Base-by-base conservation (phyloP, 1,139 yeast species). In the Pichia sp. region DNA sequence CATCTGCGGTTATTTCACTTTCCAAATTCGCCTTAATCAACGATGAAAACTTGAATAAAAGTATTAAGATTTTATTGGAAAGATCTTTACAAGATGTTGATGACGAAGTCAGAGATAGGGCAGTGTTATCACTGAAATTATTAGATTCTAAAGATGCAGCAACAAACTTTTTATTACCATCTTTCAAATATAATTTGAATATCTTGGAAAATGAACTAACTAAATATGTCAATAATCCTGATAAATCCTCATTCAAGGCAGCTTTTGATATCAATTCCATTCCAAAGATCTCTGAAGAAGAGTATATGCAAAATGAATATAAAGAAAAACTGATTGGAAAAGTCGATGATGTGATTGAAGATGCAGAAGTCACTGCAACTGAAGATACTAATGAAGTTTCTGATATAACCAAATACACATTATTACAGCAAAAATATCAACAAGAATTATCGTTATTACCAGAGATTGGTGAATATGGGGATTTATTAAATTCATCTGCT, bases 41-140 rank as follows among this genome's bases (percentile, higher is more conserved):
- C 41, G 84, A 86, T 55, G 88, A 85, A 49, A 77, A 79, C 16
- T 78, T 90, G 49, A 71, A 78, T 48, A 72, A 75, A 53, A 84
- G 90, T 50, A 82, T 92, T 58, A 74, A 75, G 55, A 84, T 85
- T 51, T 73, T 92, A 54, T 75, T 92, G 56, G 73, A 75, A 48
- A 81, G 97, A 67, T 88, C 95, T 56, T 75, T 85, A 57, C 85
- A 79, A 54, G 99, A 92, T 66, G 77, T 73, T 40, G 96, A 92
- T 62, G 98, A 92, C 65, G 99, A 92, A 67, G 98, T 94, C 36
- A 86, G 99, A 70, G 99, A 92, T 64, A 81, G 99, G 62, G 97
- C 98, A 7, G 87, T 95, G 2, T 72, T 92, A 53, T 81, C 95
- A 4, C 71, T 90, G 60, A 75, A 78, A 53, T 77, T 90, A 52